Base-by-base conservation (phyloP, 495 filamentous ascomycete genomes). In the Tuber indicum region DNA sequence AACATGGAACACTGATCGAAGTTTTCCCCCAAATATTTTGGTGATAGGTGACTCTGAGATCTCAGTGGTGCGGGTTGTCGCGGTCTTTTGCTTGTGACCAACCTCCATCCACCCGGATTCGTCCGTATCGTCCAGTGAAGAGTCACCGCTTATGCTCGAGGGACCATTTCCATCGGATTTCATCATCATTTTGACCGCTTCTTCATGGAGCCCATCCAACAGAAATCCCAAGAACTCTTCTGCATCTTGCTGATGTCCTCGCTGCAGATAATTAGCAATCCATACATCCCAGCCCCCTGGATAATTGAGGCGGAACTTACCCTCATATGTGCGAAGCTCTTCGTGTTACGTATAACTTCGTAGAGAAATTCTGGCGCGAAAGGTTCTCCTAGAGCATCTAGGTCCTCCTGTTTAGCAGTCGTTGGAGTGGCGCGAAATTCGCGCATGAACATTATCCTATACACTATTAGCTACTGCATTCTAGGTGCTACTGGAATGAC, bases 161-260 rank as follows among this genome's bases (percentile, higher is more conserved):
- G 72, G 75, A n/a, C 80, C 73, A 72, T 84, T 81, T 21, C 84
- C 75, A 39, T 84, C 84, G 1, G 85, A 85, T 49, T 86, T 86
- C 76, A 89, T 90, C 85, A 94, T 92, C 46, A 93, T 91, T 73
- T 91, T 88, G 49, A 89, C 88, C 81, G 94, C 97, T 84, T 99
- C 96, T 75, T 98, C 94, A 82, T 98, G 94, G 70, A 99, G 89
- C 72, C 93, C 92, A 80, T 97, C 94, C 12, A 99, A 87, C 52
- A 98, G 87, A 80, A 98, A 98, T 0, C 96, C 96, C 10, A 99
- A 86, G 84, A 99, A 99, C 78, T 99, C 96, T 83, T 99, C 93
- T 14, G 96, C 96, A 86, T 99, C 96, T 87, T 99, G 94, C 83
- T 99, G 96, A 76, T 98, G 96, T 2, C 96, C 96, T 72, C 94